phyloP scores from a whole-genome alignment of 2,329 filamentous ascomycete species.

The Calonectria honghensis region DNA sequence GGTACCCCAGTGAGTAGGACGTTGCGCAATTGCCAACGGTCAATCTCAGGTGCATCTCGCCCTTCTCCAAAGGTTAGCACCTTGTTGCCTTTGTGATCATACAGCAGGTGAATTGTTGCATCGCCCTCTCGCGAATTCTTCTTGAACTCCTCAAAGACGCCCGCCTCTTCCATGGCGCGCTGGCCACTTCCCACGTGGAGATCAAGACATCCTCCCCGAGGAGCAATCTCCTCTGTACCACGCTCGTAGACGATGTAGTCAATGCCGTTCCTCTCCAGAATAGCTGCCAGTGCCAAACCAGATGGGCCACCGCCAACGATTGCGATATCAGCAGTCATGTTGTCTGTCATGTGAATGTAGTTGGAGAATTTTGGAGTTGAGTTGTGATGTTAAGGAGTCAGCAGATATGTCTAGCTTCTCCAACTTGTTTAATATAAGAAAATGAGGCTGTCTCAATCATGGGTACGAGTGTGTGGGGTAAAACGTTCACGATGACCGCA shows the following conservation, averaged over 20 bases:
- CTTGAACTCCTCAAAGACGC: conserved; percentile 10
- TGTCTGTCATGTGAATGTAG: neutral
- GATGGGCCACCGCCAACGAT: conserved; percentile 16
- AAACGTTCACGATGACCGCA: neutral
- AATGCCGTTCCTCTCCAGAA: neutral
- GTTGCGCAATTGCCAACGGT: neutral
- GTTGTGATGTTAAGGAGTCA: neutral
- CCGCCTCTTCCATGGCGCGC: neutral
- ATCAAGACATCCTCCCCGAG: conserved; percentile 3
- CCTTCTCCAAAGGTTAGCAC: neutral
- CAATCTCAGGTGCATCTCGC: neutral
- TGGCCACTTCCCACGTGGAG: conserved; percentile 9
- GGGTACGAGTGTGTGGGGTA: neutral
- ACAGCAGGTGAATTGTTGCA: neutral
- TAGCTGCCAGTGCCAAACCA: neutral
- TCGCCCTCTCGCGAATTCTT: neutral
- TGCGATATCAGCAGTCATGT: conserved; percentile 1
- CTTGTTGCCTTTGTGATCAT: neutral
- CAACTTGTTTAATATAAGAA: neutral
- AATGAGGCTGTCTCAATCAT: neutral
- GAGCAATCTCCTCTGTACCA: neutral
- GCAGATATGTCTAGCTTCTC: neutral
- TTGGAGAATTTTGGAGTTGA: neutral
- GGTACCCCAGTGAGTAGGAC: neutral
- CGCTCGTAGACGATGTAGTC: conserved; percentile 15